Evolutionary conservation across 83 land plant species (phyloP).

Genomic region (Thuja plicata): DNA sequence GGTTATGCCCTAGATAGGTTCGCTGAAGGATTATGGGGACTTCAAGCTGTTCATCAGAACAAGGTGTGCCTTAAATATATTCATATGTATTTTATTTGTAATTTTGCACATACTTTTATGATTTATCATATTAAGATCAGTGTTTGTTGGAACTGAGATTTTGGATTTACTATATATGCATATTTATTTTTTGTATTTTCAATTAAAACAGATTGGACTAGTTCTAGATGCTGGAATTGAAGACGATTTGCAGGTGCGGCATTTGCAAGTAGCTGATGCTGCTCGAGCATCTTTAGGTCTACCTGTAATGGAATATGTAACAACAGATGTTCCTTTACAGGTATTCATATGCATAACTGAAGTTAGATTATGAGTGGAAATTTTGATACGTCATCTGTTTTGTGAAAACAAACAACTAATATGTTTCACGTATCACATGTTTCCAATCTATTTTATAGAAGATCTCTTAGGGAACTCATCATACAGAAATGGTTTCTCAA

Average conservation of each 20-base stretch:
- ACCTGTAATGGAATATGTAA: conserved; percentile 68
- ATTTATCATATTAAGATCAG: not conserved
- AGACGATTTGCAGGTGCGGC: conserved; percentile 72
- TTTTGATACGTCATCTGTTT: not conserved
- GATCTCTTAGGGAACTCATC: not conserved
- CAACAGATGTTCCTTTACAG: conserved; percentile 80
- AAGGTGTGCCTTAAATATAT: conserved; percentile 36
- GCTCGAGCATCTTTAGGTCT: conserved; percentile 89
- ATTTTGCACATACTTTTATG: not conserved
- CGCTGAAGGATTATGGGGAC: conserved; percentile 86
- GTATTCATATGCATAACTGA: conserved; percentile 30
- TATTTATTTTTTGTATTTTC: not conserved
- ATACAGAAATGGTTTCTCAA: not conserved
- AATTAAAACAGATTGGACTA: conserved; percentile 71
- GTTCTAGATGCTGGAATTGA: conserved; percentile 95
- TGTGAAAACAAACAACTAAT: not conserved
- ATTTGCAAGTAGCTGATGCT: conserved; percentile 96
- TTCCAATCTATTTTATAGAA: not conserved
- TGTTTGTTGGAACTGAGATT: not conserved
- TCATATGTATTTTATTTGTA: not conserved
- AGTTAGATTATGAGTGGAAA: not conserved
- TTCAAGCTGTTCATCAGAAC: conserved; percentile 87
- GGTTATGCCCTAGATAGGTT: conserved; percentile 93
- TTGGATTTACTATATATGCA: not conserved
- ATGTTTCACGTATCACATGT: not conserved